Evolutionary conservation across 2,329 filamentous ascomycete genomes (phyloP), one percentile per base, ranked within the genome.

Genomic region (Falciphora oryzae): DNA sequence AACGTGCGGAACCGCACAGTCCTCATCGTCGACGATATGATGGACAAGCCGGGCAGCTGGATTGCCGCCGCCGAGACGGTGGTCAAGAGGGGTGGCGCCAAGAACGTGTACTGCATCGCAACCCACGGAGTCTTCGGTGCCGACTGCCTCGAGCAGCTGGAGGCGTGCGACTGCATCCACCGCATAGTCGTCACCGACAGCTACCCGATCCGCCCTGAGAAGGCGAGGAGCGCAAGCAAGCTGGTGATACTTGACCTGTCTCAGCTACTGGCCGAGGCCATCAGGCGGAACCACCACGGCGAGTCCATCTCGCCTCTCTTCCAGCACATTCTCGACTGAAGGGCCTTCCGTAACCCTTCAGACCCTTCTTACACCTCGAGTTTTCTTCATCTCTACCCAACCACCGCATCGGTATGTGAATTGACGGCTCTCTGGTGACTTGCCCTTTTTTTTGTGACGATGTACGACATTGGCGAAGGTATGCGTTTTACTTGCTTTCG

Each of bases 21-120:
- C 64, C 90, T 99, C 74, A 93, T 99, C 67, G 91, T 99, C 62
- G 95, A 99, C 75, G 95, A 99, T 75, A 98, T 99, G 91, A 97
- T 99, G 73, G 95, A 99, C 79, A 97, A 97, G 79, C 89, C 93
- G 13, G 92, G 90, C 18, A 97, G 92, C 8, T 99, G 95, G 95
- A 96, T 99, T 70, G 94, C 94, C 7, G 95, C 95, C 8, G 95
- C 95, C 16, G 95, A 99, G 80, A 96, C 93, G 1, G 94, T 97
- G 2, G 91, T 97, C 63, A 98, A 98, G 82, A 87, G 90, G 68
- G 96, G 95, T 68, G 86, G 87, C 59, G 95, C 95, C 1, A 96
- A 91, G 71, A 95, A 91, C 77, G 95, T 99, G 50, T 98, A 97
- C 78, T 97, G 93, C 81, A 96, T 99, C 80, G 95, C 94, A 10